Evolutionary conservation across 225 moss, liverwort and hornwort species (phyloP).

Genomic region (Lunularia cruciata): DNA sequence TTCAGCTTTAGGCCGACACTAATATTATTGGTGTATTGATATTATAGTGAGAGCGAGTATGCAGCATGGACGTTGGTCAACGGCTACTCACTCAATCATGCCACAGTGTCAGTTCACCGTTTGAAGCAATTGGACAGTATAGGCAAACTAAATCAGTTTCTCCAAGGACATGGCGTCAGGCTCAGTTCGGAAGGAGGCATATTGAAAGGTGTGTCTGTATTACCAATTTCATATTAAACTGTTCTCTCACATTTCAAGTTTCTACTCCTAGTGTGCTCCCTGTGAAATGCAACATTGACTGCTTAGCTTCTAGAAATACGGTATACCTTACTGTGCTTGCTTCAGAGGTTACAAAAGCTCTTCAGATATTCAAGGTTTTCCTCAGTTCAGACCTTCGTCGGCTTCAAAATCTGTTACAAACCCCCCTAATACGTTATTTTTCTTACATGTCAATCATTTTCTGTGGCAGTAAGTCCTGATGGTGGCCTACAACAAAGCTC

Average conservation of each 20-base stretch:
- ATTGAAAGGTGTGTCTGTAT: constrained; percentile 59
- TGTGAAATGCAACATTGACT: no score
- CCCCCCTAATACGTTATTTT: no score
- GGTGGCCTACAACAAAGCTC: constrained; percentile 94
- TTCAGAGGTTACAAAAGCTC: no score
- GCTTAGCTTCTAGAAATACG: no score
- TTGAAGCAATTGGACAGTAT: constrained; percentile 64
- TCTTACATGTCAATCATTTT: neutral
- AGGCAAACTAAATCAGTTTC: constrained; percentile 65
- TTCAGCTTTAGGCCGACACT: no score
- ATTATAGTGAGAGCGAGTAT: constrained; percentile 94
- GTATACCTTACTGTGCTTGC: no score
- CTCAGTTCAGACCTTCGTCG: no score
- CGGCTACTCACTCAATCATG: constrained; percentile 89
- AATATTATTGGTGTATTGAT: no score
- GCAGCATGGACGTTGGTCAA: constrained; percentile 98
- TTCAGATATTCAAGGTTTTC: no score
- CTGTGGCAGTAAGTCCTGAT: constrained; percentile 82
- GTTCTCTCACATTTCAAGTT: neutral
- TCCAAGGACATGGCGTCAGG: constrained; percentile 77
- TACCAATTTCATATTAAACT: neutral
- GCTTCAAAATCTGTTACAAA: no score
- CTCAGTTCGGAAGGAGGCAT: constrained; percentile 92
- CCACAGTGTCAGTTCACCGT: constrained; percentile 94
- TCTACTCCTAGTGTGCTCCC: neutral